Conservation (phyloP, 2,329 filamentous ascomycete genomes). For the Colletotrichum viniferum region DNA sequence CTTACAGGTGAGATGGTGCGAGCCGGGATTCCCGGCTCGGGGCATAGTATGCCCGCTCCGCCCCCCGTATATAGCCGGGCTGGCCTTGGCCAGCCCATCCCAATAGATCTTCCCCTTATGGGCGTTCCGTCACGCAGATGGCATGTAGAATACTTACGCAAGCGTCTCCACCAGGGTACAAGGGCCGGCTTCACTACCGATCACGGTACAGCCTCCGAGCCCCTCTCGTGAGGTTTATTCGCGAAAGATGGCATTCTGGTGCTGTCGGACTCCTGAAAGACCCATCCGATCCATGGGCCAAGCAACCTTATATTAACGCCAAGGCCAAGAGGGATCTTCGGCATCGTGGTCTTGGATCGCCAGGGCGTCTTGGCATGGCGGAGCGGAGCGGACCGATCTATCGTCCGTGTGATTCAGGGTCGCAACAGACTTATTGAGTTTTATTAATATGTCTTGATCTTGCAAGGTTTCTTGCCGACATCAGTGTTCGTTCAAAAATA, state of each 20-base stretch:
- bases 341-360: not conserved
- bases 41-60: too few species aligned
- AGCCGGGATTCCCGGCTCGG: too few species aligned
- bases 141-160: not conserved
- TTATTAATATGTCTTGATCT: not conserved
- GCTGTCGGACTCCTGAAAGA: not conserved
- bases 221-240: not conserved
- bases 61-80: too few species aligned
- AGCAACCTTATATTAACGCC: slow-evolving; percentile 5
- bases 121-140: too few species aligned
- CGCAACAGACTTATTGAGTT: not conserved
- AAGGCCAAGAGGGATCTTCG: slow-evolving; percentile 2
- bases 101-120: too few species aligned
- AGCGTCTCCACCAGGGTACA: not conserved
- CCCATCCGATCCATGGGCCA: not conserved
- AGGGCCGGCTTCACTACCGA: not conserved
- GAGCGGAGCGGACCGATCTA: not conserved
- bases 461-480: not conserved
- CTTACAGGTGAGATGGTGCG: not conserved
- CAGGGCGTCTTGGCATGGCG: not conserved
- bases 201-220: not conserved
- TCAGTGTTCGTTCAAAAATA: too few species aligned
- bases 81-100: too few species aligned
- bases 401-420: not conserved
- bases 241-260: not conserved